Evolutionary conservation across 257 asterid species (phyloP), one percentile per base, ranked within the genome.

Genomic region (Solanum dulcamara): DNA sequence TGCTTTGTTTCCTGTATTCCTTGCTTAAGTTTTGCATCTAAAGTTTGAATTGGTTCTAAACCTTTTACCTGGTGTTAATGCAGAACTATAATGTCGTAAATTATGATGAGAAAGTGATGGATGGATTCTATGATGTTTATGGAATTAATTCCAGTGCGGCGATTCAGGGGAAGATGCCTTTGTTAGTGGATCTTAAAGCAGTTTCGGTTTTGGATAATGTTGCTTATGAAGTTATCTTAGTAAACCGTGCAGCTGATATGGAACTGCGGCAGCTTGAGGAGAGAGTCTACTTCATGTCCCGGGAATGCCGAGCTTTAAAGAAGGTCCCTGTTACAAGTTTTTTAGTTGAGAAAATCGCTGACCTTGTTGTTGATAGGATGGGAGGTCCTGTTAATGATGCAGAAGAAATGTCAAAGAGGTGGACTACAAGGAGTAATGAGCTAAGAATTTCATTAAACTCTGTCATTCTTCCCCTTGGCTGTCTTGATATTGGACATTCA

Each of bases 311-410:
- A 85, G 92, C 92, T 80, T 83, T 91, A 84, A 90, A 88, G 81
- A 85, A 87, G 89, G 89, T 91, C 86, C 89, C 91, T 81, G 87
- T 89, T 79, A 89, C 91, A 82, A 91, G 90, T 84, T 86, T 91
- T 75, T 84, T 91, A 53, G 93, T 94, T 87, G 96, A 95, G 90
- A 94, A 91, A 91, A 94, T 97, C 51, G 97, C 99, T 35, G 90
- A 91, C 55, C 90, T 95, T 85, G 92, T 97, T 85, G 99, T 95
- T 83, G 90, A 90, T 85, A 94, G 91, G 88, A 91, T 97, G 98
- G 99, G 99, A 64, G 99, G 99, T 81, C 96, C 98, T 84, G 99
- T 97, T 74, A 89, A 85, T 89, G 97, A 95, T 88, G 98, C 94
- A 60, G 98, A 97, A 87, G 99, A 93, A 81, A 92, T 97, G 93